These are phyloP conservation scores for Tirmania nivea DNA, from an alignment of 495 filamentous ascomycete genomes.

Conservation along the genomic window DNA sequence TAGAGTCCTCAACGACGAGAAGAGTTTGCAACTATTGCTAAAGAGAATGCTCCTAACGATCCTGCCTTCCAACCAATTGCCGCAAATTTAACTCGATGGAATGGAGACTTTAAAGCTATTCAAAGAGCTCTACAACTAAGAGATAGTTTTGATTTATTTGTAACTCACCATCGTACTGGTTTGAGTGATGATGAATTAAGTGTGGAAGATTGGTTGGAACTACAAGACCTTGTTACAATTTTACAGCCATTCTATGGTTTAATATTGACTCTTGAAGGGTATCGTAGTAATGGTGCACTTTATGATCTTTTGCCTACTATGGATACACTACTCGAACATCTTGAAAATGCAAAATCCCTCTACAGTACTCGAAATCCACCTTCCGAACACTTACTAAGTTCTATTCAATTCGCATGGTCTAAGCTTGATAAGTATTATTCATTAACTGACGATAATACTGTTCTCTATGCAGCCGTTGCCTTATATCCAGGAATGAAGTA, in stretches of 20 bases:
- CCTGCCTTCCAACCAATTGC: not conserved
- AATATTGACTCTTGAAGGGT: not conserved
- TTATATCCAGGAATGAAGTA: conserved; percentile 3
- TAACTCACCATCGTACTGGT: not conserved
- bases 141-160: not conserved
- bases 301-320: conserved; percentile 1
- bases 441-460: not conserved
- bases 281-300: not conserved
- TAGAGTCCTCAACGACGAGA: not conserved
- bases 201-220: conserved; percentile 1
- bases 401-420: conserved; percentile 1
- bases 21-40: conserved; percentile 1
- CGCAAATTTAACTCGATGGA: conserved; percentile 5
- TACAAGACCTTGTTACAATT: conserved; percentile 1
- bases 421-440: conserved; percentile 1
- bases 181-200: conserved; percentile 1
- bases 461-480: not conserved
- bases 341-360: not conserved
- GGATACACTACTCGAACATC: not conserved
- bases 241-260: conserved; percentile 1
- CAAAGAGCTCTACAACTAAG: conserved; percentile 1
- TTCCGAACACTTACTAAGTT: not conserved
- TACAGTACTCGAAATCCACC: not conserved
- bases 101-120: conserved; percentile 4
- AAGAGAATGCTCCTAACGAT: not conserved